Evolutionary conservation across 2,329 filamentous ascomycete genomes (phyloP), one percentile per base, ranked within the genome.

Genomic region (Trichoderma atroviride): DNA sequence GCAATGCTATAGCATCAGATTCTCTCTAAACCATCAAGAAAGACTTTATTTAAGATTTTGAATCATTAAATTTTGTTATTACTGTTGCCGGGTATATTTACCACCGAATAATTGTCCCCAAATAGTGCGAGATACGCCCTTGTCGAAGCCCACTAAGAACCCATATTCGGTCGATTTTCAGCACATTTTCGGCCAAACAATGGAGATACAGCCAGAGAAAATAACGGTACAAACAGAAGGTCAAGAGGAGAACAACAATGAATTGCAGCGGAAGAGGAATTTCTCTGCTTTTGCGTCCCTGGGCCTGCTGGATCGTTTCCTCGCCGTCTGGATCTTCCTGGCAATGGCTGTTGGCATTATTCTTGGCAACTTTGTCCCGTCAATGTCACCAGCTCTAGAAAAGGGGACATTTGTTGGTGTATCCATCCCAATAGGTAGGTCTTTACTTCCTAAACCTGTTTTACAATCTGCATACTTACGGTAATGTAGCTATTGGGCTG

Each of bases 341-440:
- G 91, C 92, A 57, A 96, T 96, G 89, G 83, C 86, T 1, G 79
- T 93, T 9, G 92, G 92, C 4, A 90, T 96, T 55, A 80, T 94
- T 1, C 80, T 95, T 0, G 92, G 91, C 6, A 94, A 94, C 78
- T 92, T 94, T 70, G 90, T 92, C 1, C 85, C 87, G 0, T 82
- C 81, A 27, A 87, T 87, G 1, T 89, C 87, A 0, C 84, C 84
- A 0, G 86, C 88, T 0, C 78, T 96, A 16, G 87, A 94, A 71
- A 87, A 85, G 73, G 92, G 92, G 6, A 86, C 87, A 31, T 94
- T 95, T 74, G 91, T 92, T 0, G 88, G 89, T 0, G 81, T 92
- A 0, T 90, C 88, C 1, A 80, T 91, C 29, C 90, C 90, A 0
- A 91, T 92, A 55, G 88, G 88, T 88, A 77, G 19, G 74, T 61